Conservation (phyloP, 1,139 yeast species). For the Debaryomyces nepalensis region DNA sequence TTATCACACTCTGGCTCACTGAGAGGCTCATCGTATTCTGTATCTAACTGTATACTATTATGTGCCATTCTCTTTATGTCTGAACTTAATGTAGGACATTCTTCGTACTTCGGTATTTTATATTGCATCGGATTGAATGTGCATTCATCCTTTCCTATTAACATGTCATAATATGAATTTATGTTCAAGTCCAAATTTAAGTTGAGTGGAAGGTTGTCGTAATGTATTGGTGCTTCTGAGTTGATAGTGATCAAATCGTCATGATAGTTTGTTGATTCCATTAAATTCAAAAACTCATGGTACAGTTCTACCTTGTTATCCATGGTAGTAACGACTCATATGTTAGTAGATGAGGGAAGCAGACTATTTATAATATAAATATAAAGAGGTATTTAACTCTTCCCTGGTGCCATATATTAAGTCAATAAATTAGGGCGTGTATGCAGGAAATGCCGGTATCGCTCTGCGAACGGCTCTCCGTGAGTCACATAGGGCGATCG, state of each 20-base stretch:
- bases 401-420: slow-evolving; percentile 4
- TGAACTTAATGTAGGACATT: background rate
- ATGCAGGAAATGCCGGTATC: slow-evolving; percentile 5
- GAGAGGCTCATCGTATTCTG: slow-evolving; percentile 1
- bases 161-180: slow-evolving; percentile 17
- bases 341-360: no score
- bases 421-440: background rate
- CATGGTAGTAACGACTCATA: slow-evolving; percentile 13
- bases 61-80: background rate
- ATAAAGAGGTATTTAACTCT: slow-evolving; percentile 9
- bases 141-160: slow-evolving; percentile 9
- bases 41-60: background rate
- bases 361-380: no score
- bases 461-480: slow-evolving; percentile 2
- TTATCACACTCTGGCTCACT: slow-evolving; percentile 16
- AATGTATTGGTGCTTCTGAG: slow-evolving; percentile 4
- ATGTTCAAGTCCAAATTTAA: slow-evolving; percentile 18
- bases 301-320: slow-evolving; percentile 32
- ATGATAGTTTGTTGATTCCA: slow-evolving; percentile 31
- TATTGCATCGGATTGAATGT: background rate
- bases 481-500: slow-evolving; percentile 3
- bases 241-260: slow-evolving; percentile 22
- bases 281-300: slow-evolving; percentile 36
- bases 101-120: background rate
- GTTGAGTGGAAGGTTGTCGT: slow-evolving; percentile 11